These are phyloP conservation scores for Catharanthus roseus DNA, from an alignment of 257 asterid species.

Conservation along the genomic window DNA sequence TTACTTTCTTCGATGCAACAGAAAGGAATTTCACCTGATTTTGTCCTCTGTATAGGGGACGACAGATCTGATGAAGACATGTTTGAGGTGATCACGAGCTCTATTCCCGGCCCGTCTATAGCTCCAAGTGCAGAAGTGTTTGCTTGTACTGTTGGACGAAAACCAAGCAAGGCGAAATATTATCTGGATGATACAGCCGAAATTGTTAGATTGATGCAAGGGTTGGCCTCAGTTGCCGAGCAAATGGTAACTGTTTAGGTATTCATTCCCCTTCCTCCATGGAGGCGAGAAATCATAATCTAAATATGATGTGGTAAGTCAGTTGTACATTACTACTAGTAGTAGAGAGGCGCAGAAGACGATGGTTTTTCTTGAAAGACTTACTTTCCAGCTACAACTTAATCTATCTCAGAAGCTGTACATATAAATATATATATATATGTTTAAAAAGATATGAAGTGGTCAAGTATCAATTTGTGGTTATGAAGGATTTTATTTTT, in stretches of 20 bases:
- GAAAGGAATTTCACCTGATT: slow-evolving; percentile 54
- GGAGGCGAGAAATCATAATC: neutral
- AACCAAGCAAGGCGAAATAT: slow-evolving; percentile 86
- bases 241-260: slow-evolving; percentile 34
- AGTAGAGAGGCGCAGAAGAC: slow-evolving; percentile 17
- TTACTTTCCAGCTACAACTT: too few species aligned
- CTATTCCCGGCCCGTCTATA: slow-evolving; percentile 50
- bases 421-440: too few species aligned
- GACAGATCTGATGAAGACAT: slow-evolving; percentile 83
- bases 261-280: neutral
- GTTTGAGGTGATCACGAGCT: slow-evolving; percentile 72
- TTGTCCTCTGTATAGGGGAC: slow-evolving; percentile 77
- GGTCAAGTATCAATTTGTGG: neutral
- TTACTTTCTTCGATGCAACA: slow-evolving; percentile 59
- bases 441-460: neutral
- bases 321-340: slow-evolving; percentile 22
- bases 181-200: slow-evolving; percentile 79
- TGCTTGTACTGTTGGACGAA: slow-evolving; percentile 75
- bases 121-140: slow-evolving; percentile 79
- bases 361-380: slow-evolving; percentile 5
- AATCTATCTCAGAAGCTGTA: neutral
- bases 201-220: slow-evolving; percentile 68
- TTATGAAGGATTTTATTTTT: neutral
- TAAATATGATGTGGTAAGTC: too few species aligned
- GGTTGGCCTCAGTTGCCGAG: slow-evolving; percentile 68